Evolutionary conservation across 768 basidiomycete genomes (phyloP), one percentile per base, ranked within the genome.

Genomic region (Cystofilobasidium bisporidii): DNA sequence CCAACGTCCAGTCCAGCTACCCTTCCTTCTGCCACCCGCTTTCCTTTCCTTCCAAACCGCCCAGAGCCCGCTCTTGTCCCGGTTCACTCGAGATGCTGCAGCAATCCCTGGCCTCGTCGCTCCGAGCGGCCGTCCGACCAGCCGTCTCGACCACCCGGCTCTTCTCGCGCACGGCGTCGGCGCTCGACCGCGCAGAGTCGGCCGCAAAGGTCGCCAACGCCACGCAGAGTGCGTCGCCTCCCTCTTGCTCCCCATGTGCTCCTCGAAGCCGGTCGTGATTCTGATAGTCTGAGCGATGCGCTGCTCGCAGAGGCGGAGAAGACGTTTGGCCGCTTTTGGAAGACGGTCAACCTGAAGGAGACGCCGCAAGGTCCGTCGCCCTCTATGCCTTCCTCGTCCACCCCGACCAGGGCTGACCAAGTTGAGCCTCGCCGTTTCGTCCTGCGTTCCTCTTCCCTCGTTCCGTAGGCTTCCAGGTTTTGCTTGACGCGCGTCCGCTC

Each of bases 281-380:
- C 8, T 43, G 43, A 17, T 4, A 3, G 14, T 43, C 17, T 43
- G 45, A 6, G n/a, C 17, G 4, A 18, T 18, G 18, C 45, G n/a
- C 48, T 17, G 20, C 28, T 11, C 2, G 32, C 28, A 96, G 92
- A 87, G 69, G 91, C 89, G 15, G 90, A 96, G 77, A 83, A 84
- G 45, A 88, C 89, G 1, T 80, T 89, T 76, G 87, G 87, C 71
- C 81, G 96, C 30, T 98, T 98, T 75, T 99, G 96, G 96, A 92
- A 91, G 74, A 83, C 83, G 0, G 96, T 93, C n/a, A 83, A 83
- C 22, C 80, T 97, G 64, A 84, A 87, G 70, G 77, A 81, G 64
- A 82, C 82, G 38, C 70, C 71, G 2, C 69, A 74, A 32, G 79
- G 80, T 79, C 28, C 40, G 75, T 70, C n/a, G 32, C n/a, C 40